phyloP scores from a whole-genome alignment of 2,329 filamentous ascomycete genomes.

The Scedosporium apiospermum region DNA sequence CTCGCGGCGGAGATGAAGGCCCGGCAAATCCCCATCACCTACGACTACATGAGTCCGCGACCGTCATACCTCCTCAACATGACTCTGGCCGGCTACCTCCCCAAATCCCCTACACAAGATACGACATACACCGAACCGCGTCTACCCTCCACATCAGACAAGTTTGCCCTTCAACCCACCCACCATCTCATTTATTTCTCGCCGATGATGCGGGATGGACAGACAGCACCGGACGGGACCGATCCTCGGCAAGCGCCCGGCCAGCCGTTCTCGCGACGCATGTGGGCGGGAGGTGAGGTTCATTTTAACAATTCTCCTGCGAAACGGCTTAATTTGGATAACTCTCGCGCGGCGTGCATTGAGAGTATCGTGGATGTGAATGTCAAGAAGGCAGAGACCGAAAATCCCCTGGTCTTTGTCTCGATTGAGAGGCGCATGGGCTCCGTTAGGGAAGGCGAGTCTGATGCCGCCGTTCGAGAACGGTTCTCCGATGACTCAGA shows the following conservation, averaged over 20 bases:
- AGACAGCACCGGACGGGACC: background rate
- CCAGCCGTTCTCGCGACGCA: background rate
- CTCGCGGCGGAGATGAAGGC: background rate
- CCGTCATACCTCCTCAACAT: background rate
- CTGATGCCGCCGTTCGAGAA: background rate
- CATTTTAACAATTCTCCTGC: background rate
- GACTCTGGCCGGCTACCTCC: background rate
- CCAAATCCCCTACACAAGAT: background rate
- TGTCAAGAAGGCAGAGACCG: background rate
- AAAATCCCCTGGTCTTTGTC: background rate
- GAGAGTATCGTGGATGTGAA: background rate
- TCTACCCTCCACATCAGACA: background rate
- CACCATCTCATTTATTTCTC: conserved; percentile 1
- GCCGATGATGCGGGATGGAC: background rate
- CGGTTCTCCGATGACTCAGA: background rate
- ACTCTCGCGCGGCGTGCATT: background rate
- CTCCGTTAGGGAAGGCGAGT: background rate
- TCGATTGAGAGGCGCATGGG: background rate
- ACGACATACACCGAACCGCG: background rate
- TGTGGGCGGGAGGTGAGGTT: conserved; percentile 1
- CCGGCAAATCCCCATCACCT: background rate
- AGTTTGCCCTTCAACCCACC: background rate
- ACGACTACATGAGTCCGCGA: conserved; percentile 1
- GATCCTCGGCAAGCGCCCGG: background rate
- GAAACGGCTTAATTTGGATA: background rate